Conservation (phyloP, 805 yeast species). For the Brettanomyces custersianus region DNA sequence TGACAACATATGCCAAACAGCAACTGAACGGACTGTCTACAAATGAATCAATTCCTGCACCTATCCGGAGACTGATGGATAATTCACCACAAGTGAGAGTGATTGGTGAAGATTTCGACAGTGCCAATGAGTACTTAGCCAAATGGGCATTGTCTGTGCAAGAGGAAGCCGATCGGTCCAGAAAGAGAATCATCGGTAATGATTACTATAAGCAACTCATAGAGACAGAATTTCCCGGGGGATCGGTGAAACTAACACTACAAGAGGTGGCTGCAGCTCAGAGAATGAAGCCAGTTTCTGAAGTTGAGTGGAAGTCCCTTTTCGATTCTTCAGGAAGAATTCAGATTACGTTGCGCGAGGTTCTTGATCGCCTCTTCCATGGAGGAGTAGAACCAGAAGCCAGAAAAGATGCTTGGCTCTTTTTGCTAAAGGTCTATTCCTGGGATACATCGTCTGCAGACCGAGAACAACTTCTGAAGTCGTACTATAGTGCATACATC, state of each 20-base stretch:
- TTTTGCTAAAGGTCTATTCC: constrained; percentile 72
- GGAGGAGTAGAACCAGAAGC: constrained; percentile 64
- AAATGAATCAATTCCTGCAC: constrained; percentile 36
- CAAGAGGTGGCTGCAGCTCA: constrained; percentile 53
- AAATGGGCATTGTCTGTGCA: constrained; percentile 95
- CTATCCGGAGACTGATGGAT: constrained; percentile 48
- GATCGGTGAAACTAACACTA: constrained; percentile 42
- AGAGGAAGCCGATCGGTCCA: constrained; percentile 71
- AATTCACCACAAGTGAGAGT: constrained; percentile 73
- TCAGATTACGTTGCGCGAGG: constrained; percentile 64
- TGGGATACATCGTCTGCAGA: constrained; percentile 79
- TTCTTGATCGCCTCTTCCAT: constrained; percentile 78
- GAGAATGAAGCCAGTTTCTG: constrained; percentile 56
- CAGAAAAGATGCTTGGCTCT: constrained; percentile 78
- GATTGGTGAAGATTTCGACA: constrained; percentile 84
- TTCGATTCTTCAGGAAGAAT: constrained; percentile 77
- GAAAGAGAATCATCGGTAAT: constrained; percentile 44
- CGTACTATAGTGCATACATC: constrained; percentile 39
- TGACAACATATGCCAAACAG: constrained; percentile 56
- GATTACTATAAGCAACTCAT: constrained; percentile 49
- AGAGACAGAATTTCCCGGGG: constrained; percentile 49
- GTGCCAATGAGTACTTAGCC: constrained; percentile 85
- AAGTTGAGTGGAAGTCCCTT: constrained; percentile 74
- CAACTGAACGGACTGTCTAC: constrained; percentile 47
- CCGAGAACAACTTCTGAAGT: constrained; percentile 46